phyloP scores from a whole-genome alignment of 441 rosid species.

The Populus hybrid region DNA sequence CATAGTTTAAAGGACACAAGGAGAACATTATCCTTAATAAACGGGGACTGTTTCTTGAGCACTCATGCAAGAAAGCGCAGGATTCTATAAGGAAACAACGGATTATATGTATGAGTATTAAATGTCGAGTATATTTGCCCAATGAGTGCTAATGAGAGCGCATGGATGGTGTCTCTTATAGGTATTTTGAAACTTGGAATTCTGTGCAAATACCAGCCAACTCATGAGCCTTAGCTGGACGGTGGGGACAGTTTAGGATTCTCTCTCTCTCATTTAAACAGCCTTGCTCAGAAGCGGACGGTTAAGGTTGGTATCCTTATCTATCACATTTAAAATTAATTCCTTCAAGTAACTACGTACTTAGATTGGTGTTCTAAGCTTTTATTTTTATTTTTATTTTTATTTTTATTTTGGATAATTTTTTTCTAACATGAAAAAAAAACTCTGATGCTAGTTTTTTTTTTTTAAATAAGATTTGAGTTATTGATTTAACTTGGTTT shows the following conservation, averaged over 20 bases:
- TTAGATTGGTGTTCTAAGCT: too few species aligned
- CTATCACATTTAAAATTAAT: background rate
- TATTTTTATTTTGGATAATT: too few species aligned
- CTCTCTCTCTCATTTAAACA: constrained; percentile 1
- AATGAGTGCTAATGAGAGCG: background rate
- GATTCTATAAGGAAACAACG: constrained; percentile 11
- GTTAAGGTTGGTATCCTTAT: background rate
- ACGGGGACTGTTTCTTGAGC: constrained; percentile 37
- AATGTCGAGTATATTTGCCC: background rate
- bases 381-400: too few species aligned
- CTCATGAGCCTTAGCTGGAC: constrained; percentile 12
- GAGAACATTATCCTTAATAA: constrained; percentile 31
- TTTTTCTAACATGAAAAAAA: too few species aligned
- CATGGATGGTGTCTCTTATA: background rate
- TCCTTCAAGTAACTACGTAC: background rate
- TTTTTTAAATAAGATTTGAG: too few species aligned
- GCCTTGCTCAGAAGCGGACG: background rate
- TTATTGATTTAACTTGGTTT: too few species aligned
- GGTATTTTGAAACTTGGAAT: background rate
- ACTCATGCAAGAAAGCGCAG: constrained; percentile 28
- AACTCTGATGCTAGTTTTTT: too few species aligned
- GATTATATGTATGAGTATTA: background rate
- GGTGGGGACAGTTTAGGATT: constrained; percentile 21
- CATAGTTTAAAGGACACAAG: constrained; percentile 23
- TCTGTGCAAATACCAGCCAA: constrained; percentile 9